Evolutionary conservation across 345 rosid species (phyloP).

Genomic region (Gossypium bickii): DNA sequence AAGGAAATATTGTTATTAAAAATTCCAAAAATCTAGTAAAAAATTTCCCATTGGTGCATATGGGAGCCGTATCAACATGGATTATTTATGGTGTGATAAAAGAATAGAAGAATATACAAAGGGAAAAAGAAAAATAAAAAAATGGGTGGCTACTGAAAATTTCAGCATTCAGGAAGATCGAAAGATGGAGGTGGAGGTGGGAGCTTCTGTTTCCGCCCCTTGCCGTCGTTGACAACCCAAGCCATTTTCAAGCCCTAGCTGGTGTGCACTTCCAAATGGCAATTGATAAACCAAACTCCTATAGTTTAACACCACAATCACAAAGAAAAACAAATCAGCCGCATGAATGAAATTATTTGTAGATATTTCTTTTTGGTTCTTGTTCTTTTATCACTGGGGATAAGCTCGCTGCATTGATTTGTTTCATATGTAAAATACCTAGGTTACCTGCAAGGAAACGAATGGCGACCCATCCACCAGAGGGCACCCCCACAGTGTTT

Average conservation of each 20-base stretch:
- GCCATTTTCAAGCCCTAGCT: slow-evolving; percentile 66
- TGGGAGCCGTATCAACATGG: background rate
- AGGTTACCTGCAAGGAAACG: slow-evolving; percentile 50
- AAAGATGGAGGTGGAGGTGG: slow-evolving; percentile 49
- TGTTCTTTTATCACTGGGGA: too few relatives aligned
- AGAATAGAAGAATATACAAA: background rate
- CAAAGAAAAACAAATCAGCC: background rate
- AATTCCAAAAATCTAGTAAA: background rate
- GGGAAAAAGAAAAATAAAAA: background rate
- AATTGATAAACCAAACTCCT: slow-evolving; percentile 55
- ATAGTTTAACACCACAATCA: background rate
- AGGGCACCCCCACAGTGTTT: slow-evolving; percentile 44
- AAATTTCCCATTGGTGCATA: background rate
- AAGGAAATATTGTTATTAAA: background rate
- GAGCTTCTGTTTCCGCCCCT: slow-evolving; percentile 35
- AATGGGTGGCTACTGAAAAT: background rate
- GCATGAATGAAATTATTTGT: too few relatives aligned
- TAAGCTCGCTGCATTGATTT: background rate
- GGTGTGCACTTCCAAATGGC: slow-evolving; percentile 51
- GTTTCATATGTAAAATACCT: slow-evolving; percentile 19
- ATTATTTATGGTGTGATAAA: background rate
- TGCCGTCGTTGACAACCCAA: slow-evolving; percentile 49
- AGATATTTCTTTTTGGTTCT: too few relatives aligned
- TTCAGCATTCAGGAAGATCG: slow-evolving; percentile 51
- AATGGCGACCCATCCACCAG: slow-evolving; percentile 64